Percentiles rank a stretch among this genome's conserved stretches.
phyloP scores from a whole-genome alignment of 2,329 filamentous ascomycete species.

The Hymenoscyphus infarciens region DNA sequence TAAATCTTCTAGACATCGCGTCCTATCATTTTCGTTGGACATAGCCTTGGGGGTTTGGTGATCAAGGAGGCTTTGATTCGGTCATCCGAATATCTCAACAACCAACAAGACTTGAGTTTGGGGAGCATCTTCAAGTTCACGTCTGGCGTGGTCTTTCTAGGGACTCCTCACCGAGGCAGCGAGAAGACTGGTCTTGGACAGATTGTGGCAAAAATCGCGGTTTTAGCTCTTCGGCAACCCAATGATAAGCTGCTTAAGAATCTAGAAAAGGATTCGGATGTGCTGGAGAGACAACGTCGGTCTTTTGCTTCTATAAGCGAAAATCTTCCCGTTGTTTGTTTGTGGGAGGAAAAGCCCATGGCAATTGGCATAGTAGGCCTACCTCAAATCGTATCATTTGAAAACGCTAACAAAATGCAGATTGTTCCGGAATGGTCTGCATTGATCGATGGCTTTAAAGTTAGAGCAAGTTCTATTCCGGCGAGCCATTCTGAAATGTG shows the following conservation, averaged over 20 bases:
- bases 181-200: not conserved
- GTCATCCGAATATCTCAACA: constrained; percentile 8
- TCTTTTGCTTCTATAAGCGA: constrained; percentile 7
- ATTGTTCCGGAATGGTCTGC: constrained; percentile 6
- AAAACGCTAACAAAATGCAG: not conserved
- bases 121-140: not conserved
- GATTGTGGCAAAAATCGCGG: constrained; percentile 4
- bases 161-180: constrained; percentile 5
- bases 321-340: not conserved
- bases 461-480: not conserved
- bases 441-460: constrained; percentile 1
- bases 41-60: constrained; percentile 25
- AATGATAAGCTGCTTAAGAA: not conserved
- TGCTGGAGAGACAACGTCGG: constrained; percentile 4
- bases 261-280: constrained; percentile 8
- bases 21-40: constrained; percentile 6
- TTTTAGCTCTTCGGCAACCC: not conserved
- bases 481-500: constrained; percentile 7
- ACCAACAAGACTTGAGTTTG: not conserved
- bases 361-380: constrained; percentile 2
- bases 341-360: constrained; percentile 6
- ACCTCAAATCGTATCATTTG: not conserved
- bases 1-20: not conserved
- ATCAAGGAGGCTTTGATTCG: constrained; percentile 26
- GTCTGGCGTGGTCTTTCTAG: constrained; percentile 4